Percentiles rank a stretch among this genome's conserved stretches.
Evolutionary conservation across 2,329 filamentous ascomycete species (phyloP).

Genomic region (Tricladium varicosporioides): DNA sequence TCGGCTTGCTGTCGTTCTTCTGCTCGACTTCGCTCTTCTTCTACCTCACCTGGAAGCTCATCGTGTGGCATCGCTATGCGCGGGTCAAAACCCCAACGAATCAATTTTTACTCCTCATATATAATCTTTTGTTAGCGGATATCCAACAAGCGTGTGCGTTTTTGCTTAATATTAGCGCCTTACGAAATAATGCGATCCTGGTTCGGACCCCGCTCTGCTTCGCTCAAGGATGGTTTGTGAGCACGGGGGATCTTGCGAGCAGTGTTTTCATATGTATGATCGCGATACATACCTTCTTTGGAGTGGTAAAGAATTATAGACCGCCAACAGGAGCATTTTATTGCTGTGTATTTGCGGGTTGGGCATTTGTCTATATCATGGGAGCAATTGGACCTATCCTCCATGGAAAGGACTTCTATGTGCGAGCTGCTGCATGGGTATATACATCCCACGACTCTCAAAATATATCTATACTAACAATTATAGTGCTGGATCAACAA

Average conservation of each 20-base stretch:
- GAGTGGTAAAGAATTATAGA: conserved; percentile 55
- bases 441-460: conserved; percentile 21
- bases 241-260: conserved; percentile 62
- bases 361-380: conserved; percentile 59
- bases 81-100: conserved; percentile 44
- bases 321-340: conserved; percentile 52
- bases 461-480: background rate
- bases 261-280: conserved; percentile 67
- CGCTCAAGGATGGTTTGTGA: conserved; percentile 67
- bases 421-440: conserved; percentile 64
- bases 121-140: conserved; percentile 68
- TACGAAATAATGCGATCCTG: conserved; percentile 50
- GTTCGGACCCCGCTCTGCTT: conserved; percentile 55
- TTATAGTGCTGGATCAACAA: conserved; percentile 61
- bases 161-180: conserved; percentile 59
- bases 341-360: conserved; percentile 45
- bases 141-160: conserved; percentile 65
- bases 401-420: conserved; percentile 48
- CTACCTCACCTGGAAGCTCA: conserved; percentile 39
- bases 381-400: conserved; percentile 47
- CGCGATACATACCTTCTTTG: conserved; percentile 64
- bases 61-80: conserved; percentile 25
- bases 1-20: conserved; percentile 47
- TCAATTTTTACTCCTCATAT: conserved; percentile 67
- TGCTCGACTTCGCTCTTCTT: conserved; percentile 41